Percentiles rank a stretch among this genome's conserved stretches.
Evolutionary conservation across 345 rosid species (phyloP).

Genomic region (Brassica incana): DNA sequence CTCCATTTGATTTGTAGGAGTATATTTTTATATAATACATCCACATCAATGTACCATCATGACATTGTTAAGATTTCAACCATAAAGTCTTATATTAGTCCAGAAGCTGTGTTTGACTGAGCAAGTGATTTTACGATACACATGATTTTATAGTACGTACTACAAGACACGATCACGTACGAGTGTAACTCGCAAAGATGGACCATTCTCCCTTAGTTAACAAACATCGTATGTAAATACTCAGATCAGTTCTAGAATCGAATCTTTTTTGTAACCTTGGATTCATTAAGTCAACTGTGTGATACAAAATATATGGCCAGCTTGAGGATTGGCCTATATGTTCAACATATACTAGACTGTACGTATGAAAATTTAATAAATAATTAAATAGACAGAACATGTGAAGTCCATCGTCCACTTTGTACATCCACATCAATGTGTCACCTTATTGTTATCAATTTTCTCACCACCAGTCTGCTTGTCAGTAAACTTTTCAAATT

Average conservation of each 20-base stretch:
- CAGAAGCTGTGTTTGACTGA: background rate
- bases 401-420: slow-evolving; percentile 29
- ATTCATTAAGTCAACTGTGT: background rate
- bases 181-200: slow-evolving; percentile 1
- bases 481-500: slow-evolving; percentile 23
- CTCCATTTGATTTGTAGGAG: background rate
- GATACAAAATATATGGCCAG: background rate
- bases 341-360: background rate
- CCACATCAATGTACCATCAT: background rate
- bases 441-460: slow-evolving; percentile 8
- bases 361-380: background rate
- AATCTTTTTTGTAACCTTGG: background rate
- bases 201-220: background rate
- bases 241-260: background rate
- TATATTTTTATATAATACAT: no score
- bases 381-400: slow-evolving; percentile 2
- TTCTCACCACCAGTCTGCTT: slow-evolving; percentile 17
- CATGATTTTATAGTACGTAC: background rate
- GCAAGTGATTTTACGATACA: background rate
- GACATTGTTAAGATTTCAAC: background rate
- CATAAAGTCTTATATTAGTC: background rate
- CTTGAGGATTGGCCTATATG: background rate
- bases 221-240: background rate
- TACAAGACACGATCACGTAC: background rate
- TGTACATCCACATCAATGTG: slow-evolving; percentile 34